Percentiles rank a stretch among this genome's conserved stretches.
These are phyloP conservation scores for Plantago elongata DNA, from an alignment of 257 asterid species.

Conservation along the genomic window DNA sequence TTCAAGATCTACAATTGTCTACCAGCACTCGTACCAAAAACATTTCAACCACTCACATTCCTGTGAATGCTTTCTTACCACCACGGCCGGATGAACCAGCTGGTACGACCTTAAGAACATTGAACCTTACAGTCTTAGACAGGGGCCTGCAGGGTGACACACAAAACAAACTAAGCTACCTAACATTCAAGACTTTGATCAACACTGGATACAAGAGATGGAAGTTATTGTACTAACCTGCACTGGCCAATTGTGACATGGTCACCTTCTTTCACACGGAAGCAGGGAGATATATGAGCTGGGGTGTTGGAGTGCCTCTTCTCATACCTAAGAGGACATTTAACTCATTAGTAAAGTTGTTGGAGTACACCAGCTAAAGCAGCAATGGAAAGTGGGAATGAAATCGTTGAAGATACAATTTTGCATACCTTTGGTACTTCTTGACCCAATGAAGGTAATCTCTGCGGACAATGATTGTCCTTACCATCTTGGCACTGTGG, in stretches of 20 bases:
- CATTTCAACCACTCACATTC: slow-evolving; percentile 34
- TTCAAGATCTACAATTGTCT: too few relatives aligned
- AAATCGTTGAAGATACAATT: neutral
- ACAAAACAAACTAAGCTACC: neutral
- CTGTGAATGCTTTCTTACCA: slow-evolving; percentile 89
- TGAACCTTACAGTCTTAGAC: slow-evolving; percentile 79
- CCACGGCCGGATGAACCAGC: slow-evolving; percentile 80
- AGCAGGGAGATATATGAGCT: slow-evolving; percentile 82
- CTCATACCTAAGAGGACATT: slow-evolving; percentile 43
- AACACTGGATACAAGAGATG: neutral
- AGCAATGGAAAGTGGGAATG: neutral
- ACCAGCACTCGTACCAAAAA: too few relatives aligned
- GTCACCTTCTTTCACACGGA: slow-evolving; percentile 85
- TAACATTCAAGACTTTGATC: neutral
- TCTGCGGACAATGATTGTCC: slow-evolving; percentile 67
- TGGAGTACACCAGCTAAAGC: neutral
- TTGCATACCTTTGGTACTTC: slow-evolving; percentile 60
- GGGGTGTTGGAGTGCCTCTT: slow-evolving; percentile 82
- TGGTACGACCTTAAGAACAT: slow-evolving; percentile 73
- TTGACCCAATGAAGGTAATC: slow-evolving; percentile 74
- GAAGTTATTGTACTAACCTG: slow-evolving; percentile 40
- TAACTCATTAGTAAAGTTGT: too few relatives aligned
- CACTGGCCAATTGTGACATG: slow-evolving; percentile 79
- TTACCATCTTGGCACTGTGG: slow-evolving; percentile 85
- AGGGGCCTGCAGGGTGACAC: slow-evolving; percentile 50